These are phyloP conservation scores for Apocynum venetum DNA, from an alignment of 257 asterid genomes.

Conservation along the genomic window DNA sequence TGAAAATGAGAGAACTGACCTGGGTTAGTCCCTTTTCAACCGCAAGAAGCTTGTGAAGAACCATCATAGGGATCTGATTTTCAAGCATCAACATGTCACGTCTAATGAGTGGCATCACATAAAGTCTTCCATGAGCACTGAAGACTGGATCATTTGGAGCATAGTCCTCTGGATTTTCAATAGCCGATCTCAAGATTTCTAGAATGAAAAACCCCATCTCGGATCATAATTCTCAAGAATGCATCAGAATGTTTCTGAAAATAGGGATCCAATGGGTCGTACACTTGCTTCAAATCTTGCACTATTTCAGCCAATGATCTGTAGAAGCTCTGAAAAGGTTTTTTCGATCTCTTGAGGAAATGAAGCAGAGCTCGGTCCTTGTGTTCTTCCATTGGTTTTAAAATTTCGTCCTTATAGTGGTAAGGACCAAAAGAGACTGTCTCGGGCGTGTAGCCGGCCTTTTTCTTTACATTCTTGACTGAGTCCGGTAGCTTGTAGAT, in stretches of 20 bases:
- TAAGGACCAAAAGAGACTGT: conserved; percentile 53
- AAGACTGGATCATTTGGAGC: conserved; percentile 40
- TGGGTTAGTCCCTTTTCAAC: background rate
- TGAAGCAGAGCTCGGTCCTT: conserved; percentile 50
- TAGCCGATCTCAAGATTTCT: conserved; percentile 24
- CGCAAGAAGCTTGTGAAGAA: conserved; percentile 2
- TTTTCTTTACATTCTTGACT: conserved; percentile 25
- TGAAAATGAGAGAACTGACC: background rate
- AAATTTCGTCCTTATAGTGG: conserved; percentile 22
- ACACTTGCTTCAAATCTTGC: background rate
- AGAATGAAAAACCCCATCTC: conserved; percentile 38
- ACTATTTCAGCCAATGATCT: conserved; percentile 20
- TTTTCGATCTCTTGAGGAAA: conserved; percentile 31
- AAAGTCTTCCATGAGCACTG: conserved; percentile 36
- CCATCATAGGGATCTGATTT: conserved; percentile 16
- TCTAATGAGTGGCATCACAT: conserved; percentile 30
- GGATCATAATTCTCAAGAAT: conserved; percentile 36
- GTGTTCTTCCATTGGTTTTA: conserved; percentile 47
- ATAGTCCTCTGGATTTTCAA: conserved; percentile 11
- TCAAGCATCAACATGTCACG: conserved; percentile 29
- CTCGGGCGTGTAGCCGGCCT: conserved; percentile 36
- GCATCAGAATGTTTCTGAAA: conserved; percentile 12
- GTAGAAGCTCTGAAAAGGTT: conserved; percentile 19
- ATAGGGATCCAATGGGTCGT: background rate
- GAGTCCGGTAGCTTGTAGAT: conserved; percentile 36